phyloP scores from a whole-genome alignment of 2,329 filamentous ascomycete genomes.

The Magnaporthiopsis incrustans region DNA sequence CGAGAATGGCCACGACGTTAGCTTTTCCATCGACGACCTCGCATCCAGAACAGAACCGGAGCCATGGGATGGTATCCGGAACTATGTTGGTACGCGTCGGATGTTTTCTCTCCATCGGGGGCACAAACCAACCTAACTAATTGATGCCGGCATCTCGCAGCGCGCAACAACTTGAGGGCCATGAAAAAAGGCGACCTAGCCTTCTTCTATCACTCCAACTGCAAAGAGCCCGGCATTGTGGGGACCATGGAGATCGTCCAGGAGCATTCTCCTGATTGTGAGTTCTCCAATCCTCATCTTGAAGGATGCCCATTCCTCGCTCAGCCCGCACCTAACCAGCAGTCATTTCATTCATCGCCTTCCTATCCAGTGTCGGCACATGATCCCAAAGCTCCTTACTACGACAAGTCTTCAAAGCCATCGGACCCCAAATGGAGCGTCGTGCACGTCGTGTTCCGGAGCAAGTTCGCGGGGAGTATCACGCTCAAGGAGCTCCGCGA shows the following conservation, averaged over 20 bases:
- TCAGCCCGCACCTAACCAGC: not conserved
- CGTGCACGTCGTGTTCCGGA: slow-evolving; percentile 80
- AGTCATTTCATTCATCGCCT: not conserved
- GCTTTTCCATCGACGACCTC: slow-evolving; percentile 91
- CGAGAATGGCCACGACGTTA: slow-evolving; percentile 81
- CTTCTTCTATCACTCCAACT: slow-evolving; percentile 97
- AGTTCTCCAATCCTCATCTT: slow-evolving; percentile 17
- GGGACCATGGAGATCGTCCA: slow-evolving; percentile 84
- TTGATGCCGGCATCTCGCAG: slow-evolving; percentile 24
- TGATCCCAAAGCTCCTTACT: slow-evolving; percentile 68
- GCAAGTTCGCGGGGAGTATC: slow-evolving; percentile 69
- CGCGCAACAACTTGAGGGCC: slow-evolving; percentile 79
- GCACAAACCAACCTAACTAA: not conserved
- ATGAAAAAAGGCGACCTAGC: slow-evolving; percentile 91
- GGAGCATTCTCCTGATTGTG: slow-evolving; percentile 74
- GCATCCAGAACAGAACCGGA: slow-evolving; percentile 66
- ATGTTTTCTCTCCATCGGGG: not conserved
- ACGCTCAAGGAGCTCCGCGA: slow-evolving; percentile 64
- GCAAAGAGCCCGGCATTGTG: slow-evolving; percentile 79
- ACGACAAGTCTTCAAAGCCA: slow-evolving; percentile 66
- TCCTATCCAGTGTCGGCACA: slow-evolving; percentile 54
- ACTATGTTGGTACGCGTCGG: slow-evolving; percentile 1
- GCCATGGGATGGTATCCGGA: slow-evolving; percentile 70
- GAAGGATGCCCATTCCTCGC: not conserved
- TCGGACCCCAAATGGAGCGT: slow-evolving; percentile 75